Percentiles rank a stretch among this genome's conserved stretches.
These are phyloP conservation scores for Saxophila tyrrhenica DNA, from an alignment of 495 filamentous ascomycete species.

Conservation along the genomic window DNA sequence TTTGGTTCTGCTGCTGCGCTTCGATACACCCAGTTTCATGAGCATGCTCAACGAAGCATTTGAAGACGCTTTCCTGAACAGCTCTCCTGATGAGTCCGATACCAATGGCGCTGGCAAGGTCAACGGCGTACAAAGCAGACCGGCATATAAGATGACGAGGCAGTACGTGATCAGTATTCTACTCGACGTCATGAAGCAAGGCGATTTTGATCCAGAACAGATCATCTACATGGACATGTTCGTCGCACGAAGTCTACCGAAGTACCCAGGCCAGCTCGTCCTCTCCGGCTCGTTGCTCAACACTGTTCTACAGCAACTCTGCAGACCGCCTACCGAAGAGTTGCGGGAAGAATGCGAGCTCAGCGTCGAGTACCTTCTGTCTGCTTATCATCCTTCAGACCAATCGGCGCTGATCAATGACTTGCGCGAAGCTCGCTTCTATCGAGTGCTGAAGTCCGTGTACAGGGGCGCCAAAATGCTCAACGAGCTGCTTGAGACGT, in stretches of 20 bases:
- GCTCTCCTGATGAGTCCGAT: slow-evolving; percentile 43
- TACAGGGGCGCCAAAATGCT: slow-evolving; percentile 75
- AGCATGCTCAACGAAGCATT: slow-evolving; percentile 96
- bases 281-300: slow-evolving; percentile 76
- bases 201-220: slow-evolving; percentile 63
- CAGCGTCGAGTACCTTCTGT: slow-evolving; percentile 88
- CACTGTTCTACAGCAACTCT: slow-evolving; percentile 69
- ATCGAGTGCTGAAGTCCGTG: slow-evolving; percentile 83
- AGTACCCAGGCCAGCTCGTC: slow-evolving; percentile 91
- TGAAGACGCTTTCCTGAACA: slow-evolving; percentile 87
- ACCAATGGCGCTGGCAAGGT: slow-evolving; percentile 36
- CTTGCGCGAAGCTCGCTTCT: slow-evolving; percentile 74
- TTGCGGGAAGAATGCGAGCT: slow-evolving; percentile 90
- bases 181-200: slow-evolving; percentile 70
- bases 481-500: slow-evolving; percentile 63
- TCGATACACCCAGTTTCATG: slow-evolving; percentile 82
- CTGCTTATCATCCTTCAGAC: slow-evolving; percentile 83
- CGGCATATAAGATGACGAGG: slow-evolving; percentile 49
- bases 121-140: slow-evolving; percentile 16
- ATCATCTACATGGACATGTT: slow-evolving; percentile 97
- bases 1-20: slow-evolving; percentile 70
- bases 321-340: slow-evolving; percentile 67
- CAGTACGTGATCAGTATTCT: slow-evolving; percentile 85
- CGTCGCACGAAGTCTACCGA: slow-evolving; percentile 86
- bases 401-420: slow-evolving; percentile 59